phyloP scores from a whole-genome alignment of 495 filamentous ascomycete species.

The Aspergillus hancockii region DNA sequence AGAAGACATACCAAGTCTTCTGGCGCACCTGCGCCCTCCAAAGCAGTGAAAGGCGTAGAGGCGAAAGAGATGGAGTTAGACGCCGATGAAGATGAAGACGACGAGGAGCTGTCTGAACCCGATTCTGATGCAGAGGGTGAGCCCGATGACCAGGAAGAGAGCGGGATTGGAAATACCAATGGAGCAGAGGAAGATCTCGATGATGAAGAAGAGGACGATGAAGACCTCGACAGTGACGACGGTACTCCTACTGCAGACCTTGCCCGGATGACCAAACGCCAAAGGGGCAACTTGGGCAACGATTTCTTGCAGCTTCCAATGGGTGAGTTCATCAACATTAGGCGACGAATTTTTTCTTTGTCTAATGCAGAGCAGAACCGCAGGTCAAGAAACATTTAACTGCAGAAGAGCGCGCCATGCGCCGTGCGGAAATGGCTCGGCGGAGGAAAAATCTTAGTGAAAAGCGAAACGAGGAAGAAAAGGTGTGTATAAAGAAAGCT shows the following conservation, averaged over 20 bases:
- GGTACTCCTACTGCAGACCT: slow-evolving; percentile 60
- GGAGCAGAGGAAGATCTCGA: slow-evolving; percentile 54
- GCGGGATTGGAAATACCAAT: slow-evolving; percentile 39
- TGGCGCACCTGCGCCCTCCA: slow-evolving; percentile 31
- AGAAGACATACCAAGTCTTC: slow-evolving; percentile 33
- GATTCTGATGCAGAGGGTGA: slow-evolving; percentile 56
- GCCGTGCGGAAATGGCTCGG: slow-evolving; percentile 93
- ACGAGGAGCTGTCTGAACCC: slow-evolving; percentile 51
- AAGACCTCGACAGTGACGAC: slow-evolving; percentile 68
- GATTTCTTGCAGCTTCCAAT: slow-evolving; percentile 85
- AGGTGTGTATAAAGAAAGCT: slow-evolving; percentile 54
- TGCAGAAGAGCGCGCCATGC: slow-evolving; percentile 92
- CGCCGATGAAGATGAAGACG: slow-evolving; percentile 54
- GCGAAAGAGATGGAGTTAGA: slow-evolving; percentile 61
- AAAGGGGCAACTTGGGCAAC: slow-evolving; percentile 70
- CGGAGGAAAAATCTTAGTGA: slow-evolving; percentile 95
- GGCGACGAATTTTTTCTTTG: not conserved
- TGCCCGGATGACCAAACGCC: slow-evolving; percentile 84
- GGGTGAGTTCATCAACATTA: slow-evolving; percentile 44
- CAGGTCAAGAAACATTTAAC: slow-evolving; percentile 92
- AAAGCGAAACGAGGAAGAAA: slow-evolving; percentile 98
- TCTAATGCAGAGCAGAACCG: slow-evolving; percentile 62
- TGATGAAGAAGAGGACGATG: slow-evolving; percentile 60
- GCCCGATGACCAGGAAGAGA: slow-evolving; percentile 51
- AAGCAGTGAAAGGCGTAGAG: slow-evolving; percentile 54